Base-by-base conservation (phyloP, 257 asterid genomes). In the Plantago major region DNA sequence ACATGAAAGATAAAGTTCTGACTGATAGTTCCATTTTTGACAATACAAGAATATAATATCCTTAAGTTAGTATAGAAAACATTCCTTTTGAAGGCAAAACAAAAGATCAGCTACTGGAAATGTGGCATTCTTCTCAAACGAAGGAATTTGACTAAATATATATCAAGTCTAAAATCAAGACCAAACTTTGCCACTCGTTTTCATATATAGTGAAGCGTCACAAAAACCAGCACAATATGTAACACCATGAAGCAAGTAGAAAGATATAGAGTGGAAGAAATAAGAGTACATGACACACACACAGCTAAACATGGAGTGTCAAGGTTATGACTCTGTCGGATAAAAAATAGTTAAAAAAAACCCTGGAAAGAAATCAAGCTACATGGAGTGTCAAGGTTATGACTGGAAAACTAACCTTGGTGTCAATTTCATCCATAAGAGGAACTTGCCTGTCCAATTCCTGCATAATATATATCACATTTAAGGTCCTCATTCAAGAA, bases 381-480 rank as follows among this genome's bases (percentile, higher is more conserved):
- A 18, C 18, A 47, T 22, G 33, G 33, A 69, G 26, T 11, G 12
- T 64, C 53, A 68, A 62, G 22, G 64, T 53, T 49, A 46, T 33
- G 30, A 30, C 55, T 12, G 45, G 60, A 47, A 54, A 47, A 65
- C 82, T 52, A 54, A 93, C 99, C 99, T 93, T 93, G 64, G 83
- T 78, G 77, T 93, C 99, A 62, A 93, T 93, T 82, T 93, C 99
- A 72, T 93, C 99, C 97, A 93, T 83, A 51, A 93, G 86, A 66
- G 99, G 99, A 68, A 93, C 97, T 80, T 93, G 99, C 63, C 99
- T 83, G 73, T 93, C 99, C 61, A 89, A 48, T 76, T 93, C 97
- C 97, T 93, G 92, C 76, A 82, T 7, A 61, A 67, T 63, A 57
- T 10, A n/a, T 46, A 69, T 28, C 37, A 5, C 37, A 47, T 52